Evolutionary conservation across 768 basidiomycete species (phyloP).

Genomic region (Naganishia antarctica): DNA sequence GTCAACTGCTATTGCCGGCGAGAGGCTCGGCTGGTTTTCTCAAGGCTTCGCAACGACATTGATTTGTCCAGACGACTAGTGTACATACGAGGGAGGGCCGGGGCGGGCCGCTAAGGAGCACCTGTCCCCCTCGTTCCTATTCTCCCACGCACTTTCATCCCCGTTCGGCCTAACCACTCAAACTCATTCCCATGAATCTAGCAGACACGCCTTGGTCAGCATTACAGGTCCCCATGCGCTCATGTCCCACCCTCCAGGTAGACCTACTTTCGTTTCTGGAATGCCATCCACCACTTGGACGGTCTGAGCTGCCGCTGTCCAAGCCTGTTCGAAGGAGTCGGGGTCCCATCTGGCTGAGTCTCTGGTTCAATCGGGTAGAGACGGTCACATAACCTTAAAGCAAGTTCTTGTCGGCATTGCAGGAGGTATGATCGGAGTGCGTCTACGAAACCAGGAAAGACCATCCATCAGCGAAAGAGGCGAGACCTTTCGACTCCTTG

Average conservation of each 20-base stretch:
- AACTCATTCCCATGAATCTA: slow-evolving; percentile 21
- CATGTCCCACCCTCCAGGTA: neutral
- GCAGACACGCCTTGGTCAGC: neutral
- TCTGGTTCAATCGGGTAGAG: slow-evolving; percentile 61
- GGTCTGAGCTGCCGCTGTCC: slow-evolving; percentile 62
- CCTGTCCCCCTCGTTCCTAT: too few species aligned
- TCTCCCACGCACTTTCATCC: too few species aligned
- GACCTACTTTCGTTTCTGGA: slow-evolving; percentile 74
- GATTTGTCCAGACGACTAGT: too few species aligned
- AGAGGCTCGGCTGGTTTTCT: too few species aligned
- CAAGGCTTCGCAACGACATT: too few species aligned
- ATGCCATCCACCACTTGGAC: slow-evolving; percentile 99
- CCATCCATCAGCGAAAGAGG: neutral
- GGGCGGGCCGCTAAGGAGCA: too few species aligned
- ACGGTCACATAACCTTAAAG: slow-evolving; percentile 74
- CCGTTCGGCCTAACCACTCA: slow-evolving; percentile 22
- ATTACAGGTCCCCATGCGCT: slow-evolving; percentile 4
- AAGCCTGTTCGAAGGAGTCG: slow-evolving; percentile 30
- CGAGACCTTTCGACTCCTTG: neutral
- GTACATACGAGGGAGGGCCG: too few species aligned
- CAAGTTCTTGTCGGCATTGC: slow-evolving; percentile 88
- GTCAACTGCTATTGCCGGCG: too few species aligned
- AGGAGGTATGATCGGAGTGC: slow-evolving; percentile 83
- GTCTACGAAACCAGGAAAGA: slow-evolving; percentile 54
- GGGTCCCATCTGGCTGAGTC: slow-evolving; percentile 63